phyloP scores from a whole-genome alignment of 805 yeast genomes.

The Sugiyamaella americana region DNA sequence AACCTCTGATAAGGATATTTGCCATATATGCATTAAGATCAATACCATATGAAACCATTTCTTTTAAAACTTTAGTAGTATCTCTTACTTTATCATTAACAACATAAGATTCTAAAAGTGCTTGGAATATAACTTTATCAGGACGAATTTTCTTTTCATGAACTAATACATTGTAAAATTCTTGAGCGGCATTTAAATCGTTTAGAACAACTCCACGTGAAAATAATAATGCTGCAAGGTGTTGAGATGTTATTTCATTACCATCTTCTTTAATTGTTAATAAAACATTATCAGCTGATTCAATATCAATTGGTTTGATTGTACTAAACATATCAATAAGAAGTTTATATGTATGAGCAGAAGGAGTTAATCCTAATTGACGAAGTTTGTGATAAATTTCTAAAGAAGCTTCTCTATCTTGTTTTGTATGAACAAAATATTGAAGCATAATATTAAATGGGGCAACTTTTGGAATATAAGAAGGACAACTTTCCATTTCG shows the following conservation, averaged over 20 bases:
- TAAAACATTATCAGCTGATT: conserved; percentile 33
- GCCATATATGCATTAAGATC: conserved; percentile 31
- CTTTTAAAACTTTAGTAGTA: conserved; percentile 28
- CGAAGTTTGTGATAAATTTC: conserved; percentile 28
- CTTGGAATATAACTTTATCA: conserved; percentile 35
- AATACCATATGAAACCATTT: conserved; percentile 31
- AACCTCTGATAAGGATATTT: conserved; percentile 31
- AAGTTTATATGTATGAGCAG: conserved; percentile 37
- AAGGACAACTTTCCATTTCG: conserved; percentile 32
- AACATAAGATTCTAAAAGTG: conserved; percentile 36
- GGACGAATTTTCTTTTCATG: conserved; percentile 31
- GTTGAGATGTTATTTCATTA: conserved; percentile 28
- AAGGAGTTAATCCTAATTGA: conserved; percentile 26
- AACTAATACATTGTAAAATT: conserved; percentile 30
- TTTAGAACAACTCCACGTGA: conserved; percentile 35
- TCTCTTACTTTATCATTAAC: conserved; percentile 29
- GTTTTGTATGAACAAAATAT: conserved; percentile 31
- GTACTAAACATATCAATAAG: conserved; percentile 34
- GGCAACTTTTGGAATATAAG: conserved; percentile 30
- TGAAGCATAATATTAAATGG: conserved; percentile 37
- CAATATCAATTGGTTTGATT: conserved; percentile 30
- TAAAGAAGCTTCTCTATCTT: conserved; percentile 31
- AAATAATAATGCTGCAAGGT: conserved; percentile 34
- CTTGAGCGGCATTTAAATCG: conserved; percentile 32
- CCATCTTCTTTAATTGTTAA: conserved; percentile 28